Evolutionary conservation across 2,329 filamentous ascomycete genomes (phyloP).

Genomic region (Pestalotiopsis sp.): DNA sequence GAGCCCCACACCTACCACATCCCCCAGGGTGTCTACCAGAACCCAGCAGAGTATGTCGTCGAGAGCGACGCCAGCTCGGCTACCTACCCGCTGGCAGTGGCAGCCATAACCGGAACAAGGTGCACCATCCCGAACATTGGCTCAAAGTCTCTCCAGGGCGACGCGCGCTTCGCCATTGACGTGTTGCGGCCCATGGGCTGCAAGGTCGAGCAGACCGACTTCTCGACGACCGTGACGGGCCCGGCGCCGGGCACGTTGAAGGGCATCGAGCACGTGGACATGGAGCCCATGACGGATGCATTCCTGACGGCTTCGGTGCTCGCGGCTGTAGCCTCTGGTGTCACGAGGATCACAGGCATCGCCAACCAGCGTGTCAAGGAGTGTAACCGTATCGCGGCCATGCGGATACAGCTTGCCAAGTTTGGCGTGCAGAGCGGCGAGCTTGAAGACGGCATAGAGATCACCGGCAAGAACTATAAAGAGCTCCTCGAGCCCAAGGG

Average conservation of each 20-base stretch:
- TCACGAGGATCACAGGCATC: slow-evolving; percentile 88
- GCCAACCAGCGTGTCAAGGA: slow-evolving; percentile 98
- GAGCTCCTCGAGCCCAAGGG: slow-evolving; percentile 58
- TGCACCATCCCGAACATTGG: slow-evolving; percentile 98
- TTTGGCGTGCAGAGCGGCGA: slow-evolving; percentile 87
- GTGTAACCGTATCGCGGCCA: slow-evolving; percentile 93
- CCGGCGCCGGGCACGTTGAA: slow-evolving; percentile 74
- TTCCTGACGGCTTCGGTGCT: slow-evolving; percentile 95
- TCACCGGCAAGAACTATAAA: slow-evolving; percentile 54
- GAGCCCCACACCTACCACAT: slow-evolving; percentile 94
- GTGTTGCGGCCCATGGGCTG: slow-evolving; percentile 94
- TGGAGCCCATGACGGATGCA: slow-evolving; percentile 99
- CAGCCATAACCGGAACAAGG: slow-evolving; percentile 92
- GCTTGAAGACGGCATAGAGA: slow-evolving; percentile 90
- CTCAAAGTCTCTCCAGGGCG: slow-evolving; percentile 86
- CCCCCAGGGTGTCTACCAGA: slow-evolving; percentile 79
- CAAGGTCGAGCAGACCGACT: slow-evolving; percentile 78
- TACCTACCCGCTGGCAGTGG: slow-evolving; percentile 91
- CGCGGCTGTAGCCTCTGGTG: slow-evolving; percentile 82
- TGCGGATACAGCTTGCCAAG: slow-evolving; percentile 92
- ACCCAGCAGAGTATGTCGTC: slow-evolving; percentile 83
- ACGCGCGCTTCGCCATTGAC: slow-evolving; percentile 90
- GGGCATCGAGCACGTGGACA: slow-evolving; percentile 82
- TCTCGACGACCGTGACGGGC: slow-evolving; percentile 90
- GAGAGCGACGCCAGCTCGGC: slow-evolving; percentile 98